A percentile compares a stretch with the other conserved stretches of the same genome.
Conservation (phyloP, 805 yeast genomes). For the Candida suzukii region DNA sequence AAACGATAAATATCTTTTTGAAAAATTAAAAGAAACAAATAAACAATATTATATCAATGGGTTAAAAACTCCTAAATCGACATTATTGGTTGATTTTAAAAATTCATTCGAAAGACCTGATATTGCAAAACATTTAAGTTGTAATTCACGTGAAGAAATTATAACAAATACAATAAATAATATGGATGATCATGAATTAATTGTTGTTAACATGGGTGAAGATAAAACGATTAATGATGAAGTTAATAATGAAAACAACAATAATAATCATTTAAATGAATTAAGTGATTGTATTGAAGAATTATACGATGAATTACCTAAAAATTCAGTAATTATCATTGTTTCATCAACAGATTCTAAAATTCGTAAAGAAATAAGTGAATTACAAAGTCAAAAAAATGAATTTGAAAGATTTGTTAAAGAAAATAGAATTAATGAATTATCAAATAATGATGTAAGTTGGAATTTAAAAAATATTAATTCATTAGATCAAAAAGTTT, state of each 20-base stretch:
- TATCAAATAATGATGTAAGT: too few species aligned
- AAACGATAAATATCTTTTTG: constrained; percentile 35
- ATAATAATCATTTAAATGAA: constrained; percentile 4
- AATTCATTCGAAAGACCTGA: constrained; percentile 7
- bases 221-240: constrained; percentile 1
- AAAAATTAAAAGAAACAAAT: constrained; percentile 23
- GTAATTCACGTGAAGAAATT: constrained; percentile 54
- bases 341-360: constrained; percentile 61
- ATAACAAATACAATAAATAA: constrained; percentile 33
- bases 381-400: constrained; percentile 36
- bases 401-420: constrained; percentile 37
- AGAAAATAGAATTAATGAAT: constrained; percentile 9
- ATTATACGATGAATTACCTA: constrained; percentile 49
- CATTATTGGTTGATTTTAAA: constrained; percentile 18
- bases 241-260: constrained; percentile 2
- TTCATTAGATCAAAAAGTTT: constrained; percentile 39
- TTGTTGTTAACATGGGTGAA: constrained; percentile 48
- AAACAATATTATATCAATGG: constrained; percentile 16
- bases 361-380: constrained; percentile 35
- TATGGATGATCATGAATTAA: constrained; percentile 36
- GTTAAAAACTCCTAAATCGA: constrained; percentile 18
- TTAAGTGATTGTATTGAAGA: constrained; percentile 38
- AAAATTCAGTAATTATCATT: constrained; percentile 51
- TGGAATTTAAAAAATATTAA: constrained; percentile 12
- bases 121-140: constrained; percentile 32